Conservation (phyloP, 2,329 filamentous ascomycete genomes). For the Leptographium procerum region DNA sequence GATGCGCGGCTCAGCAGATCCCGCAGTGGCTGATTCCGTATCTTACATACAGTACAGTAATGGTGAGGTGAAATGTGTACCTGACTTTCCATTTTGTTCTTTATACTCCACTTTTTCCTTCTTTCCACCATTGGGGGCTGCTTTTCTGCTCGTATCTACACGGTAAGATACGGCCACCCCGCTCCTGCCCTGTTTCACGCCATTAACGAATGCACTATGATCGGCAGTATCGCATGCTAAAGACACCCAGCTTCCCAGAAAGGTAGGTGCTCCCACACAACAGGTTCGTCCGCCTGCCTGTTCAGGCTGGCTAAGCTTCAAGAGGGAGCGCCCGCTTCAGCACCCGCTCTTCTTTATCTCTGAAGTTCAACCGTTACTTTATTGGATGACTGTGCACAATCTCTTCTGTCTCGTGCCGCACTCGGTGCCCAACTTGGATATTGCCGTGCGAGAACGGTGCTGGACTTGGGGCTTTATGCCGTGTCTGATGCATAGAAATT, state of each 20-base stretch:
- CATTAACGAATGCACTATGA: background rate
- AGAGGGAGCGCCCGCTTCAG: background rate
- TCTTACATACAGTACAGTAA: no score
- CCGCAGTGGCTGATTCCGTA: no score
- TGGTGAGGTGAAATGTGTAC: no score
- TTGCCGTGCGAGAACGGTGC: background rate
- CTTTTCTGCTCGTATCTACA: background rate
- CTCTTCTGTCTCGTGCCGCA: no score
- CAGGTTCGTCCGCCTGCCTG: background rate
- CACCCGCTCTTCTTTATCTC: background rate
- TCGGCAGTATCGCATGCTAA: background rate
- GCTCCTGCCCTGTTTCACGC: background rate
- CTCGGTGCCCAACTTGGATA: background rate
- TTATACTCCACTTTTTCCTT: background rate
- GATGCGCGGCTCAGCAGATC: no score
- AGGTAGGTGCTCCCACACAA: conserved; percentile 4
- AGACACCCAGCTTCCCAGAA: conserved; percentile 6
- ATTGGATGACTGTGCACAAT: background rate
- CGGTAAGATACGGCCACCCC: background rate
- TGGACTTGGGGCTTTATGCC: background rate
- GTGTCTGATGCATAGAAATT: background rate
- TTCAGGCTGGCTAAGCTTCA: background rate
- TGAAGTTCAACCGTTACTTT: background rate
- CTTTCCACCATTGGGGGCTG: background rate
- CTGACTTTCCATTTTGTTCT: background rate